Evolutionary conservation across 1,284 basidiomycete species (phyloP), one percentile per base, ranked within the genome.

Genomic region (Naganishia sp.): DNA sequence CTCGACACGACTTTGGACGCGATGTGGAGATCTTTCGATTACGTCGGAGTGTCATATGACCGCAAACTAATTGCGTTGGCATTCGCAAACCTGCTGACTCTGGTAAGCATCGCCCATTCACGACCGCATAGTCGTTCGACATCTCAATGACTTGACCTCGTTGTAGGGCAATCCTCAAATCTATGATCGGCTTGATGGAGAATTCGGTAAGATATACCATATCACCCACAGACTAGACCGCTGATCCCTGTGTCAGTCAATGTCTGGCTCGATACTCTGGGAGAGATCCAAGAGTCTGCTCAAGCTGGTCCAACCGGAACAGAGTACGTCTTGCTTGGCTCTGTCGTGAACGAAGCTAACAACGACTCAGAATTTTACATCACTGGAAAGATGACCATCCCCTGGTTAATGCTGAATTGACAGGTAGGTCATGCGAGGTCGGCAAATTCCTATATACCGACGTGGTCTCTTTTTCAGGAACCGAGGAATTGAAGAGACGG

Each of bases 221-320:
- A 49, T 35, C 87, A 68, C 85, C 88, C 7, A 9, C 35, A 39
- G 13, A 6, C 35, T 10, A 10, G 9, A 2, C 13, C 13, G 13
- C 35, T 39, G 7, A 6, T 6, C 13, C 50, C 23, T 25, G 17
- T 51, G n/a, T 17, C 65, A 69, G 90, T 91, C 79, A 93, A 93
- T 74, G 81, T 94, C 49, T 94, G 92, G 90, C 81, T 92, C 54
- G 92, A 94, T 72, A 91, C 94, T 5, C 88, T 94, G 50, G 89
- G 88, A 13, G 92, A 94, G 76, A 82, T 93, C 63, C 89, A 87
- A 73, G 90, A 93, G 76, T 86, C 86, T 0, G 79, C 84, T 64
- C 74, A 76, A 7, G 79, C 81, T 46, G 74, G 81, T 39, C 54
- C 66, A 0, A 66, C 66, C 10, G 72, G 70, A 3, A 55, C 69